Evolutionary conservation across 2,329 filamentous ascomycete genomes (phyloP), one percentile per base, ranked within the genome.

Genomic region (Exophiala xenobiotica): DNA sequence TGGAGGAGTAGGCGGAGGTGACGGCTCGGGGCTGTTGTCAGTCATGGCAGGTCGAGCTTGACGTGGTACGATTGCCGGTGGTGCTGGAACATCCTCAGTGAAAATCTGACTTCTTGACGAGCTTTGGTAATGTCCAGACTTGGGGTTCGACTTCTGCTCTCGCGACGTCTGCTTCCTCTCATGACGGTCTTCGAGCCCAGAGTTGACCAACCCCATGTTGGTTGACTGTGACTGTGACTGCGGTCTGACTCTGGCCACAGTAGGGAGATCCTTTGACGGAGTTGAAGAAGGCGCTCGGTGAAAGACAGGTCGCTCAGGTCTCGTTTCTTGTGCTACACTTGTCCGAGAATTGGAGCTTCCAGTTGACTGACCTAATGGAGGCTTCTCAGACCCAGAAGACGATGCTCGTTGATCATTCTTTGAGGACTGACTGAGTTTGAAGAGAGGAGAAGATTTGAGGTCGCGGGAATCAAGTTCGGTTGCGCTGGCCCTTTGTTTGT

Each of bases 1-100:
- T 43, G 75, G 75, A 20, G 78, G 75, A 14, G 76, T 70, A 11
- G 63, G 65, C 11, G 74, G 66, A n/a, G 73, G 67, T n/a, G 67
- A 64, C 2, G 27, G 44, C 8, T 12, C 19, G 20, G 33, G 7
- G 14, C 16, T 39, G 18, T 43, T 16, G 16, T 35, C 46, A 12
- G 33, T 23, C 16, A 27, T 49, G 55, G 19, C 14, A 6, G 54
- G 42, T 6, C 38, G 22, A 11, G 23, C 33, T 50, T 40, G 49
- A 51, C 27, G 47, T 33, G 38, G 29, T 23, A 14, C 49, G 27
- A 40, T 40, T 7, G 39, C 22, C 19, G 50, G 57, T 14, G 55
- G 51, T 9, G 24, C 11, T n/a, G 54, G 54, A 2, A 54, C 31
- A 41, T 58, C 53, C 26, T 61, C 58, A 6, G 58, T 56, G 31